Evolutionary conservation across 495 filamentous ascomycete genomes (phyloP), one percentile per base, ranked within the genome.

Genomic region (Trichoderma erinaceum): DNA sequence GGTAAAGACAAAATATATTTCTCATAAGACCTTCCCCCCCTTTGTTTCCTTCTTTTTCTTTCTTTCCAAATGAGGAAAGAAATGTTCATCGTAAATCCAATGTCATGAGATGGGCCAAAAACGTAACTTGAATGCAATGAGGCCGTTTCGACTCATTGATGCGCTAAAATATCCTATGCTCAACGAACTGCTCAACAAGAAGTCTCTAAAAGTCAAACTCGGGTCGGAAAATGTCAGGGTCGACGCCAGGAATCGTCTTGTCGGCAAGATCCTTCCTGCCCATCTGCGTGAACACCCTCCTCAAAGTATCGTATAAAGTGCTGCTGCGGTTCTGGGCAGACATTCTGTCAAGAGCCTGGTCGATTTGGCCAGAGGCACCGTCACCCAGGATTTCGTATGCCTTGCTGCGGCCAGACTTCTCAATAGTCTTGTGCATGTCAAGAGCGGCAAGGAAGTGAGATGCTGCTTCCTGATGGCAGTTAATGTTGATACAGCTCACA

Each of bases 401-500:
- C 70, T 90, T 88, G 73, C 96, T 89, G 63, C 90, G 82, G 4
- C 91, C 91, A 75, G 93, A 90, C 71, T 86, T 83, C 79, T 97
- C 95, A 1, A 96, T 91, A 10, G 94, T 88, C 72, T 93, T 92
- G 83, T 99, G 95, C 95, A 99, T 98, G n/a, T 87, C 87, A 52
- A 99, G 78, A 1, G 94, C 93, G 3, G 93, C 92, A 0, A 99
- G 85, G n/a, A 99, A 84, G 77, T 99, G 95, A 70, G 92, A 90
- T 4, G 96, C 95, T 0, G 95, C 95, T 80, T 97, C 91, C 21
- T 88, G 88, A 74, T 90, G 93, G 78, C 93, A 97, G 25, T 93
- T 93, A 69, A 99, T 97, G 77, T 99, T 99, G 76, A 99, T 98
- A 77, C 95, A 99, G 18, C 86, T 89, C 6, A 99, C 95, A 48